These are phyloP conservation scores for Gillenia trifoliata DNA, from an alignment of 306 rosid species.

Conservation along the genomic window DNA sequence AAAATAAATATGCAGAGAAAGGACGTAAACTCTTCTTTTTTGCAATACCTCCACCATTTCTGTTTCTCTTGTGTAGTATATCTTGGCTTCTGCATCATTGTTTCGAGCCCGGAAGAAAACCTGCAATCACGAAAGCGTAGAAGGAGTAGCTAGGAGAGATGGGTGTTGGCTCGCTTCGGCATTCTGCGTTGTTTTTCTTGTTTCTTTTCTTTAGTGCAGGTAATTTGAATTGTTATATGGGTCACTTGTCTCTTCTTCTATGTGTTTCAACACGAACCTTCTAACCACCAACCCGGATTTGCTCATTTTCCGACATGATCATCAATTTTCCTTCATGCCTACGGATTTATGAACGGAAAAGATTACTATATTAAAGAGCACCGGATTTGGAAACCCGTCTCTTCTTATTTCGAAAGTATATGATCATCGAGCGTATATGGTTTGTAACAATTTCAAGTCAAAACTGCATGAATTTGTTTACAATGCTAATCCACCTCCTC, in stretches of 20 bases:
- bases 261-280: neutral
- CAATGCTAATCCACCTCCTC: neutral
- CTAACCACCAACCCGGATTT: neutral
- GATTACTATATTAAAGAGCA: neutral
- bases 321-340: neutral
- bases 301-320: neutral
- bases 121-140: slow-evolving; percentile 14
- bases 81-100: slow-evolving; percentile 45
- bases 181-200: slow-evolving; percentile 38
- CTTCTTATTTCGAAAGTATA: neutral
- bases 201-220: slow-evolving; percentile 62
- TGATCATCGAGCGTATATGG: neutral
- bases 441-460: neutral
- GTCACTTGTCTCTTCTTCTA: neutral
- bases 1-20: slow-evolving; percentile 27
- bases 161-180: slow-evolving; percentile 37
- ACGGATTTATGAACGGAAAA: neutral
- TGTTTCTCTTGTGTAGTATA: slow-evolving; percentile 44
- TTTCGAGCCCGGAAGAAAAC: slow-evolving; percentile 30
- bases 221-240: slow-evolving; percentile 23
- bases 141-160: slow-evolving; percentile 36
- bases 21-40: slow-evolving; percentile 33
- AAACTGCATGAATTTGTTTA: neutral
- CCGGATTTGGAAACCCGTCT: neutral
- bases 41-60: slow-evolving; percentile 31